These are phyloP conservation scores for Ceriops decandra DNA, from an alignment of 345 rosid species.

Conservation along the genomic window DNA sequence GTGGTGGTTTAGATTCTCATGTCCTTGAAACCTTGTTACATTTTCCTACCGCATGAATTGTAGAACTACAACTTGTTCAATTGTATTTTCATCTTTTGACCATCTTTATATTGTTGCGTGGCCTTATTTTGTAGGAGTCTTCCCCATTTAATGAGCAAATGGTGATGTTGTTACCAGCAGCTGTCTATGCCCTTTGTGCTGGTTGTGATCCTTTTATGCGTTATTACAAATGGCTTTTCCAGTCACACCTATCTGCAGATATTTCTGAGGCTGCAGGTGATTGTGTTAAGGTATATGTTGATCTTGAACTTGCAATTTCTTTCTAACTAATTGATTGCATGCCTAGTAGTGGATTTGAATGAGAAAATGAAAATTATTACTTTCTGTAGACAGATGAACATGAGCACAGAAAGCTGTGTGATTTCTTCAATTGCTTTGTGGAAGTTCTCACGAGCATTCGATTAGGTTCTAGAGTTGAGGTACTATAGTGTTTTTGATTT, in stretches of 20 bases:
- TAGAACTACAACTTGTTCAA: too few species aligned
- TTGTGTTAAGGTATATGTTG: constrained; percentile 44
- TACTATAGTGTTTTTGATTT: constrained; percentile 17
- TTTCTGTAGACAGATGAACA: constrained; percentile 48
- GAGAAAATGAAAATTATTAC: constrained; percentile 20
- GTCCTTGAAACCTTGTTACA: too few species aligned
- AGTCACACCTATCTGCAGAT: constrained; percentile 31
- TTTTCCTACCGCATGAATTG: too few species aligned
- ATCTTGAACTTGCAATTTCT: constrained; percentile 4
- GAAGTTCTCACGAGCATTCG: constrained; percentile 64
- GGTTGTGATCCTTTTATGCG: constrained; percentile 52
- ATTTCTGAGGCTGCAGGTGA: constrained; percentile 41
- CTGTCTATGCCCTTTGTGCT: constrained; percentile 70
- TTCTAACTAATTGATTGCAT: constrained; percentile 19
- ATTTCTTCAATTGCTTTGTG: constrained; percentile 68
- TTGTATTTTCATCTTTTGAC: not conserved
- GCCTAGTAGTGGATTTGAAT: constrained; percentile 9
- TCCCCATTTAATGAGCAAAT: constrained; percentile 44
- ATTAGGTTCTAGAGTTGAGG: constrained; percentile 41
- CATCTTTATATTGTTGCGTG: not conserved
- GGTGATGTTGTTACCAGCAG: constrained; percentile 67
- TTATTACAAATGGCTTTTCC: constrained; percentile 35
- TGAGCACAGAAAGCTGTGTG: constrained; percentile 39
- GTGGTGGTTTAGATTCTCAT: too few species aligned
- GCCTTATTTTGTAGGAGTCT: constrained; percentile 41